phyloP scores from a whole-genome alignment of 2,329 filamentous ascomycete species.

The Aspergillus latus region DNA sequence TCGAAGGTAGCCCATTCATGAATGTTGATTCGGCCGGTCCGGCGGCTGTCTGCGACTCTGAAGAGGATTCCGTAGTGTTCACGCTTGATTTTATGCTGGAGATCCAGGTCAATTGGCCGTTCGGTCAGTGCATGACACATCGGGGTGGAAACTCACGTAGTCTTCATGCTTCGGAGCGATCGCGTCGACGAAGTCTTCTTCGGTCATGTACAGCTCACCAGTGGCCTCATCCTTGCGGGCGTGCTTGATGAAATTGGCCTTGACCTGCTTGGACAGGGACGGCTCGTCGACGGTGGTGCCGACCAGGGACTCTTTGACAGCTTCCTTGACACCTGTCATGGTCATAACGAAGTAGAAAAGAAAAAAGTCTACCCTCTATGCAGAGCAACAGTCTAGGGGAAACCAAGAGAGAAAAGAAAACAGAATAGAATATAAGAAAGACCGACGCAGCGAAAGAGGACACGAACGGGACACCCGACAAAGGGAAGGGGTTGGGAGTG shows the following conservation, averaged over 20 bases:
- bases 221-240: constrained; percentile 72
- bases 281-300: constrained; percentile 56
- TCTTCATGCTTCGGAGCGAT: constrained; percentile 84
- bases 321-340: constrained; percentile 60
- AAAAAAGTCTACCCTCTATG: constrained; percentile 13
- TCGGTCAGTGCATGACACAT: constrained; percentile 17
- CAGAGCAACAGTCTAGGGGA: constrained; percentile 3
- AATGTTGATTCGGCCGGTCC: constrained; percentile 70
- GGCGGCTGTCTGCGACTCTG: constrained; percentile 78
- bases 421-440: neutral
- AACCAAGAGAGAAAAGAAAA: constrained; percentile 12
- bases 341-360: constrained; percentile 13
- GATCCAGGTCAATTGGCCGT: constrained; percentile 21
- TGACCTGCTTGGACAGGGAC: constrained; percentile 71
- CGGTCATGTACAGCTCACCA: constrained; percentile 76
- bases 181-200: constrained; percentile 86
- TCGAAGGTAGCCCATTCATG: constrained; percentile 92
- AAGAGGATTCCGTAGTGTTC: constrained; percentile 96
- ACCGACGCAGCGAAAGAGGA: constrained; percentile 9
- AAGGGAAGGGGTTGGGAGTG: constrained; percentile 22
- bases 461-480: neutral
- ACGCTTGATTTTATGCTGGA: constrained; percentile 92
- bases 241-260: constrained; percentile 72
- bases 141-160: constrained; percentile 66
- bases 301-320: constrained; percentile 76